Evolutionary conservation across 108 stramenopile species (phyloP), one percentile per base, ranked within the genome.

Genomic region (Cyclotella baltica): DNA sequence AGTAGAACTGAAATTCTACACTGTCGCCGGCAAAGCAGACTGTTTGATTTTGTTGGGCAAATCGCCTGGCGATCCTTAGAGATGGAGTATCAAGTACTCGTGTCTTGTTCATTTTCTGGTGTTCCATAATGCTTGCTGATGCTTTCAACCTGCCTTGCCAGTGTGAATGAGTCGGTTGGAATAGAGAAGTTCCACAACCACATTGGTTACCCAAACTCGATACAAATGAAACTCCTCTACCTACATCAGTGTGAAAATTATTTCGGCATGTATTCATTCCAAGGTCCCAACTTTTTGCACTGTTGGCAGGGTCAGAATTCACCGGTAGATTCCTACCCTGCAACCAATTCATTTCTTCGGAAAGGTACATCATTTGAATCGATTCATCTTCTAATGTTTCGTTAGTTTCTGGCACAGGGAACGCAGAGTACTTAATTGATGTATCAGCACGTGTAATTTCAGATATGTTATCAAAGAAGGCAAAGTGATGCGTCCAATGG

Each of bases 271-370:
- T n/a, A 27, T 1, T 1, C 11, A 10, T 11, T 4, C 25, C 1
- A 48, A 48, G n/a, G 2, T 55, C 1, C 55, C 55, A 27, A 5
- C 55, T 25, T 23, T n/a, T n/a, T n/a, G n/a, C n/a, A n/a, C n/a
- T n/a, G n/a, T 55, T 22, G 2, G 25, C 25, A 55, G 20, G 11
- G n/a, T 10, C 1, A 55, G 20, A 25, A 23, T 10, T 25, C 22
- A 6, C 10, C 2, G 55, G 55, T 13, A 57, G 23, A 1, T 20
- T 18, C 35, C 10, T n/a, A 4, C 59, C 33, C 0, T 9, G 34
- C 59, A 62, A 25, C 59, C 59, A 62, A 62, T 62, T 1, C 30
- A 62, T 36, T 33, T 62, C 59, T 62, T 62, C 34, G 8, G 31
- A 3, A 11, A 62, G 4, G 27, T 62, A 35, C 59, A 35, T 62